A percentile compares a stretch with the other conserved stretches of the same genome.
These are phyloP conservation scores for Bauhinia variegata DNA, from an alignment of 306 rosid genomes.

Conservation along the genomic window DNA sequence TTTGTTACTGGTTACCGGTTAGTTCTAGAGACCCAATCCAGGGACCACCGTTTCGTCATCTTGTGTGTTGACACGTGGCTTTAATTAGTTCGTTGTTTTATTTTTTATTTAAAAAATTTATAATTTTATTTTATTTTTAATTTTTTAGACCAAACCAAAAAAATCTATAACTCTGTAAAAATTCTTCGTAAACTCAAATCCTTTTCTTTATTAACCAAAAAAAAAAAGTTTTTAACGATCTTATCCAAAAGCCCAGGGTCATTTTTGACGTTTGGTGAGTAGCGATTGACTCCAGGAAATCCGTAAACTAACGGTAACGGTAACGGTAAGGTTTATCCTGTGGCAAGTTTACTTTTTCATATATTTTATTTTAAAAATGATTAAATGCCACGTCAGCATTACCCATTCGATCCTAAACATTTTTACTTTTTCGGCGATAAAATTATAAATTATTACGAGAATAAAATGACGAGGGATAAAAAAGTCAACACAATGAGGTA, in stretches of 20 bases:
- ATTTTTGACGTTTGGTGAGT: no score
- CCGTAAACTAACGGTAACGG: no score
- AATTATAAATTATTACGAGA: no score
- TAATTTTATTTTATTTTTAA: not conserved
- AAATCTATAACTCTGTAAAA: no score
- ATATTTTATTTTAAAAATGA: no score
- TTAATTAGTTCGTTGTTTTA: constrained; percentile 29
- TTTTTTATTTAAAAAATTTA: not conserved
- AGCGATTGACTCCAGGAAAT: no score
- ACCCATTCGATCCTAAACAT: no score
- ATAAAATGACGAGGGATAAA: not conserved
- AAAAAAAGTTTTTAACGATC: no score
- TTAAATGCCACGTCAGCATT: constrained; percentile 1
- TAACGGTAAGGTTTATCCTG: constrained; percentile 48
- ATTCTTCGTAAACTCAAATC: no score
- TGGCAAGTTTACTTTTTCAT: not conserved
- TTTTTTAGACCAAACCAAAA: not conserved
- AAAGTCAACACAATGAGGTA: constrained; percentile 7
- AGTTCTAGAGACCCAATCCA: constrained; percentile 2
- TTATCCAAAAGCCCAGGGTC: no score
- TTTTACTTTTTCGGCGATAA: not conserved
- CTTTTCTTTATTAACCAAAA: no score
- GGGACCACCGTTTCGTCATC: constrained; percentile 48
- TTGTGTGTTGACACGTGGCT: constrained; percentile 43
- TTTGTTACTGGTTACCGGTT: constrained; percentile 40